Evolutionary conservation across 495 filamentous ascomycete species (phyloP).

Genomic region (Aspergillus saccharolyticus): DNA sequence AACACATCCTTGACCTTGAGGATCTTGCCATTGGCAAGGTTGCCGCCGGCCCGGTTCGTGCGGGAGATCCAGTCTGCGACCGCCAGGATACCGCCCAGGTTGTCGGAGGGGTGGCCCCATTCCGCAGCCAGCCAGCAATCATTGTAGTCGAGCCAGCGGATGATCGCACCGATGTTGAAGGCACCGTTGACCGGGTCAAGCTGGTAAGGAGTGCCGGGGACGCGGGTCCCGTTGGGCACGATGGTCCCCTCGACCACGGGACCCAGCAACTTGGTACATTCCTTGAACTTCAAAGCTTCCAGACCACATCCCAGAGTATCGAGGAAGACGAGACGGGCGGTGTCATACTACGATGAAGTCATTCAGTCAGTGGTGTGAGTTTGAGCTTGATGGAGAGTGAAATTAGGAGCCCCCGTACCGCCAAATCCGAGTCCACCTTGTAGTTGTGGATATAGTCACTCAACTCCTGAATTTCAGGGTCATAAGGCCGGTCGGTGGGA

Average conservation of each 20-base stretch:
- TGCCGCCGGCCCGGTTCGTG: conserved; percentile 87
- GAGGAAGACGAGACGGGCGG: conserved; percentile 80
- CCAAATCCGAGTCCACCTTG: conserved; percentile 83
- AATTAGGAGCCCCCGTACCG: conserved; percentile 39
- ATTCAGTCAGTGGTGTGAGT: not conserved
- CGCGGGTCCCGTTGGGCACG: conserved; percentile 88
- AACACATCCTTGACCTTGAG: conserved; percentile 84
- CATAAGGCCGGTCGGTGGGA: conserved; percentile 55
- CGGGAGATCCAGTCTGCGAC: conserved; percentile 96
- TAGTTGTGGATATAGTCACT: conserved; percentile 90
- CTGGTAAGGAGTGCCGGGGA: conserved; percentile 88
- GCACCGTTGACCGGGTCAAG: conserved; percentile 93
- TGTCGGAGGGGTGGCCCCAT: conserved; percentile 98
- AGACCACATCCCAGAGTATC: conserved; percentile 96
- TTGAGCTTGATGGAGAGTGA: not conserved
- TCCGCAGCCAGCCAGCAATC: conserved; percentile 99
- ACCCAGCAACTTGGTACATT: conserved; percentile 93
- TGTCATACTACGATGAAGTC: conserved; percentile 65
- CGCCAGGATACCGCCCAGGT: conserved; percentile 90
- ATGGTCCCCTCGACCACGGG: conserved; percentile 86
- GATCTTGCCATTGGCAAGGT: conserved; percentile 79
- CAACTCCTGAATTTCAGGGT: conserved; percentile 91
- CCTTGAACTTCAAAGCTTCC: conserved; percentile 90
- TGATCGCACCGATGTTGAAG: conserved; percentile 98
- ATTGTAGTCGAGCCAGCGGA: conserved; percentile 99